phyloP scores from a whole-genome alignment of 352 stramenopile species.

The Salisapilia sapeloensis region DNA sequence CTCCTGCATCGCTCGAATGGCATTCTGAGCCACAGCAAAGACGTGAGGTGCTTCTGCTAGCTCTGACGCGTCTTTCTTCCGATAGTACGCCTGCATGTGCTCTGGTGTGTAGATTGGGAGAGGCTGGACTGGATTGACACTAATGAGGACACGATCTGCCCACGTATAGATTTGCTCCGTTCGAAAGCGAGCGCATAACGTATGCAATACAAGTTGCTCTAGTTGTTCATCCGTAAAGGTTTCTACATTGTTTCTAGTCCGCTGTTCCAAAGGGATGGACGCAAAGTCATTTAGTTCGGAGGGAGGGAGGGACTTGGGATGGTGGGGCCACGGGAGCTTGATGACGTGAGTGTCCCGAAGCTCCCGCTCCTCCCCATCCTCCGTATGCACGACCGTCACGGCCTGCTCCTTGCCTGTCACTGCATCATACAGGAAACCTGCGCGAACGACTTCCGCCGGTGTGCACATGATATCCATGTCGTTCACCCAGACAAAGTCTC shows the following conservation, averaged over 20 bases:
- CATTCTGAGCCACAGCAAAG: slow-evolving; percentile 65
- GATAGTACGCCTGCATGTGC: slow-evolving; percentile 67
- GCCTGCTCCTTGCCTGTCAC: slow-evolving; percentile 41
- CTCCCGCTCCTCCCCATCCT: slow-evolving; percentile 65
- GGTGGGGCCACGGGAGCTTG: slow-evolving; percentile 32
- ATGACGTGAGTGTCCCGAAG: slow-evolving; percentile 31
- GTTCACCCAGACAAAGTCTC: slow-evolving; percentile 47
- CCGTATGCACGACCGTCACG: slow-evolving; percentile 61
- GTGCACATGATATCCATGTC: slow-evolving; percentile 31
- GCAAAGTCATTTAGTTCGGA: slow-evolving; percentile 47
- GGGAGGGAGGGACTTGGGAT: slow-evolving; percentile 40
- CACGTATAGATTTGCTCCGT: slow-evolving; percentile 76
- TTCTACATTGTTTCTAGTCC: too few species aligned
- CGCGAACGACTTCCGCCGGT: slow-evolving; percentile 39
- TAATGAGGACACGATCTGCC: slow-evolving; percentile 59
- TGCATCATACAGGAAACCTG: slow-evolving; percentile 40
- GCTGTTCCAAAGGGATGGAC: slow-evolving; percentile 34
- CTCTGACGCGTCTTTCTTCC: slow-evolving; percentile 20
- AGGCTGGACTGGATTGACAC: slow-evolving; percentile 45
- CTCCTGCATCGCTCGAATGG: slow-evolving; percentile 61
- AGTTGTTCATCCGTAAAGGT: slow-evolving; percentile 39
- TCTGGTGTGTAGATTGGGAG: slow-evolving; percentile 73
- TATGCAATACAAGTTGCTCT: slow-evolving; percentile 62
- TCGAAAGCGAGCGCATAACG: slow-evolving; percentile 45
- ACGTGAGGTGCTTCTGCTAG: slow-evolving; percentile 53